Base-by-base conservation (phyloP, 257 asterid species). In the Schizonepeta tenuifolia region DNA sequence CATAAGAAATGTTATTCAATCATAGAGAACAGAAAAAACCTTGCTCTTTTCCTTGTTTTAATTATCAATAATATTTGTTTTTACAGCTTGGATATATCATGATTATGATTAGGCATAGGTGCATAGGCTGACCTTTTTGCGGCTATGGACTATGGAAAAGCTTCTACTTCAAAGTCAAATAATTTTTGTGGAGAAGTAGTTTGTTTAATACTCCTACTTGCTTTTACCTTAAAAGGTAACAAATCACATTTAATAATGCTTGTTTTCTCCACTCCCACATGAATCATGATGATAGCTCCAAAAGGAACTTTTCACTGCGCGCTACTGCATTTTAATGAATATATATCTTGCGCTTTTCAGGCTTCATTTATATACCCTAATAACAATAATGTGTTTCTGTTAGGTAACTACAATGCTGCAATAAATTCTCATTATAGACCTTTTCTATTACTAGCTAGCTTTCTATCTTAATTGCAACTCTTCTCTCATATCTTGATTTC, bases 201-300 rank as follows among this genome's bases (percentile, higher is more conserved):
- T 53, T 20, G 2, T 36, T 55, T 4, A 31, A 31, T 31, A 21
- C 33, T 24, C 26, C 26, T 28, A 28, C 47, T 24, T 5, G 13
- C 31, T 24, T 72, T 47, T 55, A 69, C 66, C 44, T 8, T 44
- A 55, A 40, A 28, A 22, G 65, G 55, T 22, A 21, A 54, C 20
- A 18, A 31, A 58, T 59, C 1, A 64, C 21, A 64, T 21, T 63
- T 41, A 64, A 64, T 64, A 40, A 38, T 38, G 54, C 7, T 38
- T 21, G 36, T 36, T 69, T 69, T 21, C 50, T 47, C 38, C 11
- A 3, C 15, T 36, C 21, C 38, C 66, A 15, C 26, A 41, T 24
- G 26, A 24, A 24, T 24, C 26, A 24, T 67, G 71, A 64, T 64
- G 21, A n/a, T n/a, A n/a, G 20, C 58, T 53, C 20, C 28, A 65